Conservation (phyloP, 176 grass and related monocot genomes). For the Phoenix dactylifera region DNA sequence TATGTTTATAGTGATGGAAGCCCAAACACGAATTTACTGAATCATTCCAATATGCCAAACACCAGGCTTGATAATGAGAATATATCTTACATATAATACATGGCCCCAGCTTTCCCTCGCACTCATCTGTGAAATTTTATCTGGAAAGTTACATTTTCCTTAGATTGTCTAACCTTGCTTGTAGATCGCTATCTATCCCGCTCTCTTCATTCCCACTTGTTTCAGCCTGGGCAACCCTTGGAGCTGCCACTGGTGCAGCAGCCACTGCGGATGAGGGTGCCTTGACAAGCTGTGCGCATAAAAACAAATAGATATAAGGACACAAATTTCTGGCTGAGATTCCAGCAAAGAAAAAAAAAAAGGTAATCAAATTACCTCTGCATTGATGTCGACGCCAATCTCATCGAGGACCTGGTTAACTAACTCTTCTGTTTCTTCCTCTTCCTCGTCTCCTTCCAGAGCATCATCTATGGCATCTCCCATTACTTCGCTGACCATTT, state of each 20-base stretch:
- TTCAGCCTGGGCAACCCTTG: conserved; percentile 53
- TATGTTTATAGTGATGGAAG: too few relatives aligned
- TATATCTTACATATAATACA: too few relatives aligned
- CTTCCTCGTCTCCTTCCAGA: conserved; percentile 67
- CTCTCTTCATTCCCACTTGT: conserved; percentile 29
- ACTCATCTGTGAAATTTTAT: neutral
- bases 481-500: conserved; percentile 63
- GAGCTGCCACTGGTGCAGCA: conserved; percentile 20
- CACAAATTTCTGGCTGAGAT: too few relatives aligned
- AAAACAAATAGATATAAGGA: too few relatives aligned
- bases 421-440: conserved; percentile 77
- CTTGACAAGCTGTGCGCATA: conserved; percentile 39
- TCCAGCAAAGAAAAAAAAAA: neutral
- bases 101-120: too few relatives aligned
- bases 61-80: too few relatives aligned
- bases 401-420: conserved; percentile 77
- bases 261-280: conserved; percentile 38
- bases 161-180: conserved; percentile 59
- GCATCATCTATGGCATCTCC: conserved; percentile 64
- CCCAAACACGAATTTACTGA: too few relatives aligned
- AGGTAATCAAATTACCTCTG: conserved; percentile 32
- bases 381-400: conserved; percentile 66
- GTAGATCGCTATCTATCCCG: conserved; percentile 62
- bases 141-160: conserved; percentile 51
- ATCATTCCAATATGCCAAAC: too few relatives aligned